Base-by-base conservation (phyloP, 371 early-diverging fungal genomes). In the Hamiltosporidium magnivora region DNA sequence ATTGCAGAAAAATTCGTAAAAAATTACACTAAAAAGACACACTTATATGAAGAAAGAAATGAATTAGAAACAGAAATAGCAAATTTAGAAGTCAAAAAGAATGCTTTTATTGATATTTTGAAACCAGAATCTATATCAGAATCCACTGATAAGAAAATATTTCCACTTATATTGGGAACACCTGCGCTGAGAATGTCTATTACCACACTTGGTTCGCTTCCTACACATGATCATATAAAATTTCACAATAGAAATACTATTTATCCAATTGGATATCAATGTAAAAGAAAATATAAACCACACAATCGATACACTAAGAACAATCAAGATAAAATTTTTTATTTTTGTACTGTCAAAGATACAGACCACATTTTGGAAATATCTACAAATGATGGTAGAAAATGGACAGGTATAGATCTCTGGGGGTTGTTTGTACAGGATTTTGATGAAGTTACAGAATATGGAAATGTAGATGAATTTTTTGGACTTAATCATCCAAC, bases 401-500 rank as follows among this genome's bases (percentile, higher is more conserved):
- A 43, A 25, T 72, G 72, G 72, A 40, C 37, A 25, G 72, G 72
- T n/a, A 41, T 41, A 49, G 64, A 58, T 42, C 25, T 67, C 39
- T 72, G 72, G 72, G 53, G 46, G 9, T 41, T 67, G 1, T 72
- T 72, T 72, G 54, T 54, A 14, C 41, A 72, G 2, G 54, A 52
- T 52, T 63, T 72, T 67, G 58, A 63, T 9, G 43, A 60, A 3
- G 25, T 12, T 9, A 6, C 44, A 38, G 72, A 72, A 41, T 67
- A 61, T 49, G 63, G 58, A 40, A 67, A 12, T 49, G 14, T 73
- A 42, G 77, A 73, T 44, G 62, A 59, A 9, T 77, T 77, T 60
- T 77, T 77, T 67, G 77, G 77, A 39, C 46, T 77, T 1, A 64
- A 56, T 43, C 66, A 73, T 54, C 64, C 70, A 55, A 54, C 68